These are phyloP conservation scores for Amaranthus tricolor DNA, from an alignment of 179 eudicot species.

Conservation along the genomic window DNA sequence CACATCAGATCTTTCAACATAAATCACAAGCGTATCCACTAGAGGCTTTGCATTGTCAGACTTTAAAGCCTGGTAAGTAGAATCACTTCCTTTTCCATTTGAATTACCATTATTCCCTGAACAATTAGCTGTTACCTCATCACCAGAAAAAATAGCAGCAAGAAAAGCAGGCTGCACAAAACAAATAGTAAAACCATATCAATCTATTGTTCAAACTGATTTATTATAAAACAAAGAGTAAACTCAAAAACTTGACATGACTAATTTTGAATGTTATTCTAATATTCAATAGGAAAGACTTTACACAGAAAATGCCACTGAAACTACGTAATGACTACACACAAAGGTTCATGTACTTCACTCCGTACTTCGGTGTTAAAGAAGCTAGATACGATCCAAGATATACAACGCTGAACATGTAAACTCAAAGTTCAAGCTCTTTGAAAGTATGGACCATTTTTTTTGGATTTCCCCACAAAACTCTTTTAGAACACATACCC, in stretches of 20 bases:
- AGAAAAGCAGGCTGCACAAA: slow-evolving; percentile 80
- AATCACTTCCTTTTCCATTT: slow-evolving; percentile 35
- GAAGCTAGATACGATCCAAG: no score
- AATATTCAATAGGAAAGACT: not conserved
- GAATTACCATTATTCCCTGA: slow-evolving; percentile 22
- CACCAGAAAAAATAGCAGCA: slow-evolving; percentile 50
- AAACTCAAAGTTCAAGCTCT: no score
- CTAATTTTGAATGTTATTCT: not conserved
- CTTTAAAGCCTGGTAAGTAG: slow-evolving; percentile 31
- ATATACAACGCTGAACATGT: no score
- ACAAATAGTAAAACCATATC: not conserved
- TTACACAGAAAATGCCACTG: not conserved
- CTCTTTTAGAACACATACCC: no score
- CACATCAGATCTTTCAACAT: slow-evolving; percentile 44
- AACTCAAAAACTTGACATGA: not conserved
- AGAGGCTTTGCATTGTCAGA: slow-evolving; percentile 41
- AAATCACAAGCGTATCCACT: slow-evolving; percentile 50
- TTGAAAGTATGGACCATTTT: no score
- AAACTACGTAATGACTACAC: not conserved
- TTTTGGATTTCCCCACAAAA: no score
- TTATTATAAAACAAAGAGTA: not conserved
- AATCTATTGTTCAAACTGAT: no score
- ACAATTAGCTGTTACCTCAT: slow-evolving; percentile 36
- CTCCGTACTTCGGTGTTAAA: no score
- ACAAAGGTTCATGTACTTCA: not conserved